Conservation (phyloP, 2,329 filamentous ascomycete genomes). For the Penicillium sp. region DNA sequence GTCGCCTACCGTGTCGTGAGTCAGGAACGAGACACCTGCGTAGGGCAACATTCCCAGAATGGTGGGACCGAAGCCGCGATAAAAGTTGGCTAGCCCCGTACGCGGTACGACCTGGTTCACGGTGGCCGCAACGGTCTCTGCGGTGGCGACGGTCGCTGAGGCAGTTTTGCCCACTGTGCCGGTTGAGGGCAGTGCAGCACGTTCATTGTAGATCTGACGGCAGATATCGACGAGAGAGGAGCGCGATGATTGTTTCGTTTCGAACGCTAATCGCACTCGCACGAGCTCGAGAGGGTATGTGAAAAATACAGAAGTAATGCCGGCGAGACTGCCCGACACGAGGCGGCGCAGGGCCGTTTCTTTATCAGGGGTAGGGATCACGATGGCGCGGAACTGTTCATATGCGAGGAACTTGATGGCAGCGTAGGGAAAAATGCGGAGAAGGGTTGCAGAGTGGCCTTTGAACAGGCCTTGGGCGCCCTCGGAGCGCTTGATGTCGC, state of each 20-base stretch:
- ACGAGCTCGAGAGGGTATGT: slow-evolving; percentile 94
- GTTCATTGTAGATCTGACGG: slow-evolving; percentile 79
- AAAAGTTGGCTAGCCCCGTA: slow-evolving; percentile 80
- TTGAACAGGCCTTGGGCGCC: slow-evolving; percentile 76
- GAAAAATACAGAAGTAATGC: slow-evolving; percentile 87
- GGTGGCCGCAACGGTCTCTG: slow-evolving; percentile 27
- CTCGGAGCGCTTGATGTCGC: slow-evolving; percentile 71
- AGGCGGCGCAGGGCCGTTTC: slow-evolving; percentile 72
- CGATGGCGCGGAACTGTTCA: slow-evolving; percentile 77
- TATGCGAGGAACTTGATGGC: slow-evolving; percentile 98
- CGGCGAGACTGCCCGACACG: slow-evolving; percentile 46
- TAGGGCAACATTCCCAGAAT: slow-evolving; percentile 94
- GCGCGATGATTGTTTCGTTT: slow-evolving; percentile 70
- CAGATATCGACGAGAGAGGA: slow-evolving; percentile 72
- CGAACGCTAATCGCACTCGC: slow-evolving; percentile 85
- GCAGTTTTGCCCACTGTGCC: slow-evolving; percentile 29
- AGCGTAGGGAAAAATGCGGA: slow-evolving; percentile 95
- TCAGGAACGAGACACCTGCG: slow-evolving; percentile 90
- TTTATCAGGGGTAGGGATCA: slow-evolving; percentile 66
- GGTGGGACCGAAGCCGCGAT: slow-evolving; percentile 86
- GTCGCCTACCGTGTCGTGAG: slow-evolving; percentile 85
- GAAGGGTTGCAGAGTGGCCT: slow-evolving; percentile 86
- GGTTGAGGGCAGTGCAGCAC: slow-evolving; percentile 39
- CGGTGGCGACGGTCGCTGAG: slow-evolving; percentile 38
- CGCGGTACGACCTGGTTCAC: slow-evolving; percentile 53